Evolutionary conservation across 192 early-diverging fungal genomes (phyloP).

Genomic region (Backusella macrospora): DNA sequence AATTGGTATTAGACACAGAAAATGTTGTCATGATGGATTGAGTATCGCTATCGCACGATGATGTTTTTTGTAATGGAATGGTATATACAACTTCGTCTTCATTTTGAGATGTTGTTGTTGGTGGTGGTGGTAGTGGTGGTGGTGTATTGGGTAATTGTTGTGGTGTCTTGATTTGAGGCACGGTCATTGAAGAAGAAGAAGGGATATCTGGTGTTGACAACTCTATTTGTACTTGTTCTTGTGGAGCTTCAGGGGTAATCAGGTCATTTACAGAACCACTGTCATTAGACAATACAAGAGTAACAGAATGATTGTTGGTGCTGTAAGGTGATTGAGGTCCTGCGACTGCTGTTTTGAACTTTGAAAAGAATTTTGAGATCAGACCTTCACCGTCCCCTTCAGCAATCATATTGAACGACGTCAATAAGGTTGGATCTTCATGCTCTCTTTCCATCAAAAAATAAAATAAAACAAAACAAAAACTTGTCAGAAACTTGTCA

Average conservation of each 20-base stretch:
- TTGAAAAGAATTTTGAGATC: slow-evolving; percentile 57
- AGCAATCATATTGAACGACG: slow-evolving; percentile 37
- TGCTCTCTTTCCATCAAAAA: slow-evolving; percentile 23
- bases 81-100: slow-evolving; percentile 1
- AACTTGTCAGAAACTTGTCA: too few species aligned
- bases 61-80: slow-evolving; percentile 26
- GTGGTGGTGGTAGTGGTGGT: background rate
- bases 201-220: background rate
- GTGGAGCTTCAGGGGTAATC: background rate
- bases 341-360: slow-evolving; percentile 52
- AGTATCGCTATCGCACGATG: slow-evolving; percentile 48
- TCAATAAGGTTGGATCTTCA: slow-evolving; percentile 40
- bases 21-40: slow-evolving; percentile 49
- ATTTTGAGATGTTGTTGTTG: background rate
- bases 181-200: background rate
- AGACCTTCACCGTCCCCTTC: slow-evolving; percentile 50
- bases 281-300: slow-evolving; percentile 9
- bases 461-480: too few species aligned
- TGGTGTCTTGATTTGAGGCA: background rate
- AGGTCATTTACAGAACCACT: background rate
- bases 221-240: background rate
- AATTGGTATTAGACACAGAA: slow-evolving; percentile 50
- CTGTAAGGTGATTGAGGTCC: slow-evolving; percentile 8
- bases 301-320: background rate
- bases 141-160: background rate